A percentile compares a stretch with the other conserved stretches of the same genome.
Conservation (phyloP, 2,329 filamentous ascomycete species). For the Blastomyces percursus region DNA sequence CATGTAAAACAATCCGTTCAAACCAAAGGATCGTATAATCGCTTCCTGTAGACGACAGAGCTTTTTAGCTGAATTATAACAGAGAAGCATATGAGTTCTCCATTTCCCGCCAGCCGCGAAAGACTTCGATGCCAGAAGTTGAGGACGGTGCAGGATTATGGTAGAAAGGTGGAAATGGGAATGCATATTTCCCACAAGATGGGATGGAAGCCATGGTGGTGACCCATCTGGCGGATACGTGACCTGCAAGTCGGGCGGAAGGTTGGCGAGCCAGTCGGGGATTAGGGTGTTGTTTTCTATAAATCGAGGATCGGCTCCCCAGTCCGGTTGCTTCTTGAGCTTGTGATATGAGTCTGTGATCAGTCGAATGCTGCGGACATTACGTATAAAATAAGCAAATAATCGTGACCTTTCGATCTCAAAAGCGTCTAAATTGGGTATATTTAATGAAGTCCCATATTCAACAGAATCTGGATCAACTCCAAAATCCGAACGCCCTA, state of each 20-base stretch:
- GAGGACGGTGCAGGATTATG: slow-evolving; percentile 79
- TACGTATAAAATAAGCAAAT: slow-evolving; percentile 67
- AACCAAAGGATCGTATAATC: slow-evolving; percentile 62
- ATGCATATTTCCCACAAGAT: slow-evolving; percentile 82
- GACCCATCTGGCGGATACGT: slow-evolving; percentile 67
- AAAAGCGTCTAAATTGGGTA: slow-evolving; percentile 57
- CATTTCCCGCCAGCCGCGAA: slow-evolving; percentile 60
- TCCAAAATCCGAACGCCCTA: slow-evolving; percentile 66
- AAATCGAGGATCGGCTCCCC: slow-evolving; percentile 77
- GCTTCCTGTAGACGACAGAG: slow-evolving; percentile 82
- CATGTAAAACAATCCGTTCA: slow-evolving; percentile 80
- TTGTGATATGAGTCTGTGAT: slow-evolving; percentile 66
- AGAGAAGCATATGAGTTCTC: slow-evolving; percentile 80
- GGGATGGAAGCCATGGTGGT: slow-evolving; percentile 71
- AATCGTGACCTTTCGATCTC: slow-evolving; percentile 73
- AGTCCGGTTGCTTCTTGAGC: slow-evolving; percentile 67
- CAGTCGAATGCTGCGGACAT: slow-evolving; percentile 64
- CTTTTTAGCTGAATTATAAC: slow-evolving; percentile 71
- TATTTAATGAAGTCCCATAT: slow-evolving; percentile 53
- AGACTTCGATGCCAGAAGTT: slow-evolving; percentile 67
- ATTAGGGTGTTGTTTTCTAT: slow-evolving; percentile 68
- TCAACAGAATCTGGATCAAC: slow-evolving; percentile 68
- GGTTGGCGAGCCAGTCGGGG: slow-evolving; percentile 60
- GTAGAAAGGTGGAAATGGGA: slow-evolving; percentile 77
- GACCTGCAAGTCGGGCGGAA: slow-evolving; percentile 69